These are phyloP conservation scores for Gracilaria vermiculophylla DNA, from an alignment of 23 red algal genomes.

Conservation along the genomic window DNA sequence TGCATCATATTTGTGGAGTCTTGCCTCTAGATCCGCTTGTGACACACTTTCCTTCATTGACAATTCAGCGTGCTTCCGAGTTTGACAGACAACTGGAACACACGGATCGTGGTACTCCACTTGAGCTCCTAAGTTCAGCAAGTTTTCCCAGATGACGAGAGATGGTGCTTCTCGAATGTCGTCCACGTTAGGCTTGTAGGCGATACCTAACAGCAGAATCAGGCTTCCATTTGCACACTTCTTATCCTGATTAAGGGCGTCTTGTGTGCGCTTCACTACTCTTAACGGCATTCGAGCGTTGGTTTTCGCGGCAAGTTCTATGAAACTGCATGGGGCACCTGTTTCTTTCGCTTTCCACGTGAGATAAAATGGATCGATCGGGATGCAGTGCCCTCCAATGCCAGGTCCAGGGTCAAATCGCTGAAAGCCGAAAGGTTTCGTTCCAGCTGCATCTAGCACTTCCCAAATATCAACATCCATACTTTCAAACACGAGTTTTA, in stretches of 20 bases:
- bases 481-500: slow-evolving; percentile 72
- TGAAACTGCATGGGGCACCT: slow-evolving; percentile 65
- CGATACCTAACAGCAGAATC: slow-evolving; percentile 71
- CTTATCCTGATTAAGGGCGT: slow-evolving; percentile 62
- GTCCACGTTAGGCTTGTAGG: slow-evolving; percentile 83
- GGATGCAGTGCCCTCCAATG: slow-evolving; percentile 86
- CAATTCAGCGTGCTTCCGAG: slow-evolving; percentile 54
- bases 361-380: slow-evolving; percentile 83
- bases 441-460: slow-evolving; percentile 80
- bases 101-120: slow-evolving; percentile 76
- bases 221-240: slow-evolving; percentile 61
- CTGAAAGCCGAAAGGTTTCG: slow-evolving; percentile 84
- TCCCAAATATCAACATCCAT: slow-evolving; percentile 85
- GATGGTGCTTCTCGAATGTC: slow-evolving; percentile 78
- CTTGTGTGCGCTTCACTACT: slow-evolving; percentile 53
- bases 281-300: slow-evolving; percentile 72
- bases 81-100: slow-evolving; percentile 62
- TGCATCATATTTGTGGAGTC: slow-evolving; percentile 1
- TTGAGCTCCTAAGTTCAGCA: slow-evolving; percentile 39
- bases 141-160: slow-evolving; percentile 64
- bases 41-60: slow-evolving; percentile 40
- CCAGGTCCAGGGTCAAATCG: slow-evolving; percentile 85
- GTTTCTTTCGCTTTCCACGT: slow-evolving; percentile 87
- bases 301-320: slow-evolving; percentile 59
- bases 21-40: not conserved